Percentiles rank a stretch among this genome's conserved stretches.
Evolutionary conservation across 176 grass and related monocot species (phyloP).

Genomic region (Aechmea fasciata): DNA sequence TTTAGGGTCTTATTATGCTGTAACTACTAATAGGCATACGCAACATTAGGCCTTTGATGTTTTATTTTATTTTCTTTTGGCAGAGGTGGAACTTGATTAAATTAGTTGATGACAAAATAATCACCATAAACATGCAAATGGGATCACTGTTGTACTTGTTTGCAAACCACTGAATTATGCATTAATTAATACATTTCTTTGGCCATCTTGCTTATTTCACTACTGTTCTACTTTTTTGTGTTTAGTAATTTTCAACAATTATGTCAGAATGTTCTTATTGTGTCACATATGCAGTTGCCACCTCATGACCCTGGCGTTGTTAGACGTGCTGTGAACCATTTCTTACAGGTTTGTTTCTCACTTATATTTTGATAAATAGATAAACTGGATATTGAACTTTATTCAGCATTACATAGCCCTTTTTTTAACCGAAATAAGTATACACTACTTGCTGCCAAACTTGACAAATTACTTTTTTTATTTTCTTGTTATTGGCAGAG

Average conservation of each 20-base stretch:
- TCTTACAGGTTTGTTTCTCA: constrained; percentile 61
- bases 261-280: neutral
- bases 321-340: constrained; percentile 86
- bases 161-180: neutral
- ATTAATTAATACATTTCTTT: too few species aligned
- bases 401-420: neutral
- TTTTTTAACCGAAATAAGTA: neutral
- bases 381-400: neutral
- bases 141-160: neutral
- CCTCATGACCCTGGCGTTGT: constrained; percentile 91
- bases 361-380: neutral
- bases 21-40: too few species aligned
- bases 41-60: neutral
- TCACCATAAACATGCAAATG: neutral
- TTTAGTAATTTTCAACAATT: neutral
- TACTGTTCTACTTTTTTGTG: too few species aligned
- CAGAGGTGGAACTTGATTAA: neutral
- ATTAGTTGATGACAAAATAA: neutral
- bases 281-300: constrained; percentile 44
- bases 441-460: neutral
- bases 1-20: too few species aligned
- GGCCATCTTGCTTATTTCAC: too few species aligned
- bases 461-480: constrained; percentile 2
- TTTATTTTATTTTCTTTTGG: neutral
- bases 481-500: constrained; percentile 48